Percentiles rank a stretch among this genome's conserved stretches.
phyloP scores from a whole-genome alignment of 2,329 filamentous ascomycete genomes.

The Penicillium sp. region DNA sequence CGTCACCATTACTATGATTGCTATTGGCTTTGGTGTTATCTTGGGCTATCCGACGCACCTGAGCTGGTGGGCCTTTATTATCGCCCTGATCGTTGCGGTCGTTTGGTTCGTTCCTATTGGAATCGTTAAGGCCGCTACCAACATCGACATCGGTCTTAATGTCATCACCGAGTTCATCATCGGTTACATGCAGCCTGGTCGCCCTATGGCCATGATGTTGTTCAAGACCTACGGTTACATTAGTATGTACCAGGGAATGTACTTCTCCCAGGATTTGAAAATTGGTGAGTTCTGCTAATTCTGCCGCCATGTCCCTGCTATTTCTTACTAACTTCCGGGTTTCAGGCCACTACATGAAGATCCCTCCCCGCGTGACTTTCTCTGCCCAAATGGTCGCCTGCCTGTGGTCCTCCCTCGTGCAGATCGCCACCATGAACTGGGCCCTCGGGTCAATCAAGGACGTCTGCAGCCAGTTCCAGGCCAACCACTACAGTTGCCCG shows the following conservation, averaged over 20 bases:
- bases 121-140: conserved; percentile 67
- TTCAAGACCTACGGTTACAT: conserved; percentile 73
- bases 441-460: conserved; percentile 55
- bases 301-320: background rate
- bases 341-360: conserved; percentile 60
- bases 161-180: conserved; percentile 70
- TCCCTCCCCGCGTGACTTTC: conserved; percentile 52
- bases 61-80: conserved; percentile 67
- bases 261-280: conserved; percentile 64
- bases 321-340: too few species aligned
- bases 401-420: conserved; percentile 50
- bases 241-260: conserved; percentile 62
- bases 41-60: conserved; percentile 62
- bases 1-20: conserved; percentile 51
- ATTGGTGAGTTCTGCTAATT: conserved; percentile 39
- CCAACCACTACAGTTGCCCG: conserved; percentile 59
- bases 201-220: conserved; percentile 70
- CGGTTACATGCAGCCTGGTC: conserved; percentile 68
- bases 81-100: conserved; percentile 62
- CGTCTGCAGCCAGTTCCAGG: conserved; percentile 59
- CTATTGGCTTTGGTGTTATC: conserved; percentile 46
- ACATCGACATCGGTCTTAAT: conserved; percentile 64
- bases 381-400: conserved; percentile 50
- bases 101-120: conserved; percentile 58
- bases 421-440: conserved; percentile 48